A percentile compares a stretch with the other conserved stretches of the same genome.
Evolutionary conservation across 2,329 filamentous ascomycete species (phyloP).

Genomic region (Paracoccidioides lutzii): DNA sequence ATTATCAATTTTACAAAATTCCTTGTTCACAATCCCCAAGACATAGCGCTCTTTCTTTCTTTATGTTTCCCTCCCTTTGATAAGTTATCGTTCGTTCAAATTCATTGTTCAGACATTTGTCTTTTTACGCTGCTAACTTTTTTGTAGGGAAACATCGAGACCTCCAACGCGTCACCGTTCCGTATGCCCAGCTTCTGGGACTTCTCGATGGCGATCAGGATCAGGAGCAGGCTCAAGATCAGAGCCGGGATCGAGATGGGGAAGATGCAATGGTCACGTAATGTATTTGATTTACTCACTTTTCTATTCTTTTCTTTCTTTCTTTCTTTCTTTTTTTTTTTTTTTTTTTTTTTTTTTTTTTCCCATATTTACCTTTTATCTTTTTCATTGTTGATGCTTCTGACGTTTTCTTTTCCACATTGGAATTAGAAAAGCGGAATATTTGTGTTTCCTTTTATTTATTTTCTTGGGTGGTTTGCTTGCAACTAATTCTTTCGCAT

Average conservation of each 20-base stretch:
- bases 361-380: background rate
- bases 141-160: slow-evolving; percentile 79
- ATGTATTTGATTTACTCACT: background rate
- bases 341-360: background rate
- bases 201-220: slow-evolving; percentile 27
- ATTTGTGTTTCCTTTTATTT: background rate
- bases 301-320: too few relatives aligned
- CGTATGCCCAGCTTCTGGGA: slow-evolving; percentile 75
- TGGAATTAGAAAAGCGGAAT: background rate
- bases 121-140: slow-evolving; percentile 22
- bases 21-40: too few relatives aligned
- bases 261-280: slow-evolving; percentile 9
- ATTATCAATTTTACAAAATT: too few relatives aligned
- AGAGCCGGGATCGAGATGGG: slow-evolving; percentile 10
- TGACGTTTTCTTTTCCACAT: background rate
- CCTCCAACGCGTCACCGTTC: slow-evolving; percentile 83
- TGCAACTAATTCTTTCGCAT: too few relatives aligned
- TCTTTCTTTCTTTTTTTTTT: too few relatives aligned
- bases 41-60: background rate
- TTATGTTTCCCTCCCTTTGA: too few relatives aligned
- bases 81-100: too few relatives aligned
- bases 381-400: background rate
- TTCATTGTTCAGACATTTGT: slow-evolving; percentile 3
- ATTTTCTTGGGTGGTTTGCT: background rate
- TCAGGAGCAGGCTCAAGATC: slow-evolving; percentile 11